A percentile compares a stretch with the other conserved stretches of the same genome.
Evolutionary conservation across 352 stramenopile species (phyloP).

Genomic region (Phytophthora brassicae): DNA sequence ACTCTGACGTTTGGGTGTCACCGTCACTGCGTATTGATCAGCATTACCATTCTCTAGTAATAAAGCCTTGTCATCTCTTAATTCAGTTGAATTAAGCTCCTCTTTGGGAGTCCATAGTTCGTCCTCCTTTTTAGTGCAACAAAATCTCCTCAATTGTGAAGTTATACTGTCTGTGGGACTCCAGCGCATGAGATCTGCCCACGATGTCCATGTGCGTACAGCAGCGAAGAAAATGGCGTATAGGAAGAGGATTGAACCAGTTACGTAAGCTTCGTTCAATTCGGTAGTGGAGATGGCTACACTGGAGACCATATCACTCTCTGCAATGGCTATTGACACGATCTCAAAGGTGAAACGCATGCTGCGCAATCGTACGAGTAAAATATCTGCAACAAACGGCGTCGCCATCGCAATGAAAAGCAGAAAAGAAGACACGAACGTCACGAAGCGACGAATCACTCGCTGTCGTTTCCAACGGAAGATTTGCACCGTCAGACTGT

Average conservation of each 20-base stretch:
- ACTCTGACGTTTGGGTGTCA: conserved; percentile 17
- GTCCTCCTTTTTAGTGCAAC: conserved; percentile 7
- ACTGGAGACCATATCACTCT: conserved; percentile 28
- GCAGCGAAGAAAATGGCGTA: conserved; percentile 24
- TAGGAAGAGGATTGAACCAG: conserved; percentile 1
- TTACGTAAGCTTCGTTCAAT: conserved; percentile 20
- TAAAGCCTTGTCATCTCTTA: conserved; percentile 14
- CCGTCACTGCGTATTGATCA: conserved; percentile 6
- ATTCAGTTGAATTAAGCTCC: conserved; percentile 10
- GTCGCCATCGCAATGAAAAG: conserved; percentile 20
- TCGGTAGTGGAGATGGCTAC: conserved; percentile 23
- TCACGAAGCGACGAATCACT: conserved; percentile 17
- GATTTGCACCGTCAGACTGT: conserved; percentile 25
- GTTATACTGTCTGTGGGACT: conserved; percentile 8
- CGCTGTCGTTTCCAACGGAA: conserved; percentile 32
- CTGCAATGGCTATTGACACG: conserved; percentile 24
- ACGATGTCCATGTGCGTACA: conserved; percentile 23
- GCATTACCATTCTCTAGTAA: conserved; percentile 22
- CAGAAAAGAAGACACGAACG: conserved; percentile 21
- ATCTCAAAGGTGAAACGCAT: conserved; percentile 39
- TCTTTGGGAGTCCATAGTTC: conserved; percentile 28
- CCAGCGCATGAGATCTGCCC: conserved; percentile 26
- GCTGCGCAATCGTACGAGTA: conserved; percentile 28
- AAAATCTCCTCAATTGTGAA: neutral
- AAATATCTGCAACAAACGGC: conserved; percentile 26